Conservation (phyloP, 805 yeast genomes). For the Zygosaccharomyces lentus region DNA sequence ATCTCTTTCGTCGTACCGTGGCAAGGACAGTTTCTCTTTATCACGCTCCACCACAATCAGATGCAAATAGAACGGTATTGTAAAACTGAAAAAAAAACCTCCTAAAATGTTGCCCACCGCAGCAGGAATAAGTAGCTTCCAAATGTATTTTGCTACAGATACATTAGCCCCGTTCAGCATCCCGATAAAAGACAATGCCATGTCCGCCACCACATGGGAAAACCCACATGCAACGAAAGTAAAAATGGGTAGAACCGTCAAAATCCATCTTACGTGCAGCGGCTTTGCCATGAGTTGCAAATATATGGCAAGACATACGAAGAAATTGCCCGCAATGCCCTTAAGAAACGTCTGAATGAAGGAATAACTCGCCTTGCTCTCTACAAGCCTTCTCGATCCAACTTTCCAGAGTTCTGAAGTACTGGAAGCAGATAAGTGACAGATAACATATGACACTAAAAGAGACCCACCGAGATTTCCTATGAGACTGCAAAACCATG, state of each 20-base stretch:
- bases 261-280: slow-evolving; percentile 62
- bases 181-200: slow-evolving; percentile 65
- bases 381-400: slow-evolving; percentile 47
- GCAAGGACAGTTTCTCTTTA: slow-evolving; percentile 55
- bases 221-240: slow-evolving; percentile 77
- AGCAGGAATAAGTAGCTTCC: slow-evolving; percentile 71
- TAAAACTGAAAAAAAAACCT: slow-evolving; percentile 62
- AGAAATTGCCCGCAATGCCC: slow-evolving; percentile 73
- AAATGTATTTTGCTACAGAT: slow-evolving; percentile 59
- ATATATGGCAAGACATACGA: slow-evolving; percentile 70
- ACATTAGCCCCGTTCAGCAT: slow-evolving; percentile 62
- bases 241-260: slow-evolving; percentile 65
- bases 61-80: slow-evolving; percentile 71
- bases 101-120: slow-evolving; percentile 75
- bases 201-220: slow-evolving; percentile 79
- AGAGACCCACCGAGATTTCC: slow-evolving; percentile 61
- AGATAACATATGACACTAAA: slow-evolving; percentile 61
- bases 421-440: slow-evolving; percentile 52
- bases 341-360: slow-evolving; percentile 65
- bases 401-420: slow-evolving; percentile 38
- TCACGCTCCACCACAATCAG: slow-evolving; percentile 69
- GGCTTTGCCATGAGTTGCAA: slow-evolving; percentile 77
- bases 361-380: slow-evolving; percentile 41
- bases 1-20: slow-evolving; percentile 65
- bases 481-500: slow-evolving; percentile 65